Evolutionary conservation across 306 rosid genomes (phyloP).

Genomic region (Quillaja saponaria): DNA sequence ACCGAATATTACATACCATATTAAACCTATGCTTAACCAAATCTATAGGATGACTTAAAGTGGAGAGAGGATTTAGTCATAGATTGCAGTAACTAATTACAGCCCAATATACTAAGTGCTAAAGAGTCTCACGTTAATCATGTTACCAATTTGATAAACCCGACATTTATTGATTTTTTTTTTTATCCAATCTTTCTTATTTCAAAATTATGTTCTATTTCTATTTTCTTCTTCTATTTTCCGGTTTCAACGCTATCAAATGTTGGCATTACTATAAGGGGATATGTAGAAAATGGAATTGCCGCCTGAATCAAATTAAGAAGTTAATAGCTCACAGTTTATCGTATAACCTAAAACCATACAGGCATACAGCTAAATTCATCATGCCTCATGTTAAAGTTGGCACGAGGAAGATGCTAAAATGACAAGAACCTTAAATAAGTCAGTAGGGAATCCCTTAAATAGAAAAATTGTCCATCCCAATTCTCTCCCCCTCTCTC

Average conservation of each 20-base stretch:
- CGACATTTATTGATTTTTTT: background rate
- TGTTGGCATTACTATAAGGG: background rate
- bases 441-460: too few species aligned
- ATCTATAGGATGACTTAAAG: background rate
- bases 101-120: slow-evolving; percentile 1
- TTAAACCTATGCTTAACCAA: slow-evolving; percentile 5
- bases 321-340: too few species aligned
- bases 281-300: slow-evolving; percentile 1
- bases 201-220: slow-evolving; percentile 13
- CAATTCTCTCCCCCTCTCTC: too few species aligned
- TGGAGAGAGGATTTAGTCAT: background rate
- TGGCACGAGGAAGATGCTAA: too few species aligned
- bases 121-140: background rate
- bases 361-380: too few species aligned
- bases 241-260: slow-evolving; percentile 10
- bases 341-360: too few species aligned
- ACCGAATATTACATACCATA: background rate
- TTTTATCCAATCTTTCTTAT: background rate
- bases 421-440: too few species aligned
- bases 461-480: too few species aligned
- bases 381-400: too few species aligned
- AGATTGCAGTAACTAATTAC: background rate
- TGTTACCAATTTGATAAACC: background rate
- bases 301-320: too few species aligned
- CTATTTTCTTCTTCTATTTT: slow-evolving; percentile 2